Conservation (phyloP, 2,329 filamentous ascomycete genomes). For the Orbilia javanica region DNA sequence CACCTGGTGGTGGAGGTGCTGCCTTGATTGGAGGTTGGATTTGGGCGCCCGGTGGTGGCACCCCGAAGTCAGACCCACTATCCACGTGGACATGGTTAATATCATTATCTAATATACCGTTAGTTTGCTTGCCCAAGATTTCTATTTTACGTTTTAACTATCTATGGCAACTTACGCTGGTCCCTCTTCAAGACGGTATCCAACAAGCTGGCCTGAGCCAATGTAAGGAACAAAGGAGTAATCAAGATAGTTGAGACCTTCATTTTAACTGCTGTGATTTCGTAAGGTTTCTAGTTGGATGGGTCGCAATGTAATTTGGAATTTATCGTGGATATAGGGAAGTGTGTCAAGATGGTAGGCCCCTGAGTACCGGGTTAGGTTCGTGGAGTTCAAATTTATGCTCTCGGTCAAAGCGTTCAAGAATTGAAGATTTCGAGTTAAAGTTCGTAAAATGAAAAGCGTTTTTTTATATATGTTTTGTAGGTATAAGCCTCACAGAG, state of each 20-base stretch:
- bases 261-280: neutral
- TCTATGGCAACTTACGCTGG: neutral
- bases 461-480: neutral
- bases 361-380: neutral
- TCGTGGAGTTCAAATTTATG: neutral
- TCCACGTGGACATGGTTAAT: no score
- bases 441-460: neutral
- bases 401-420: no score
- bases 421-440: neutral
- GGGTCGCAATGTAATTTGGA: no score
- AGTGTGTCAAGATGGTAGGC: neutral
- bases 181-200: neutral
- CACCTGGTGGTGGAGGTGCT: neutral
- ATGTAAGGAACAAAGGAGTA: neutral
- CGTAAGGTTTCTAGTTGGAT: neutral
- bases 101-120: neutral
- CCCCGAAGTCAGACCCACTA: no score
- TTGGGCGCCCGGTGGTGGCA: no score
- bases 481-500: no score
- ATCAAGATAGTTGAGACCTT: conserved; percentile 6
- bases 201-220: neutral
- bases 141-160: neutral
- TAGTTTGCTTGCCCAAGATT: neutral
- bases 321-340: no score
- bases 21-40: no score